Evolutionary conservation across 495 filamentous ascomycete genomes (phyloP).

Genomic region (Annulohypoxylon nitens): DNA sequence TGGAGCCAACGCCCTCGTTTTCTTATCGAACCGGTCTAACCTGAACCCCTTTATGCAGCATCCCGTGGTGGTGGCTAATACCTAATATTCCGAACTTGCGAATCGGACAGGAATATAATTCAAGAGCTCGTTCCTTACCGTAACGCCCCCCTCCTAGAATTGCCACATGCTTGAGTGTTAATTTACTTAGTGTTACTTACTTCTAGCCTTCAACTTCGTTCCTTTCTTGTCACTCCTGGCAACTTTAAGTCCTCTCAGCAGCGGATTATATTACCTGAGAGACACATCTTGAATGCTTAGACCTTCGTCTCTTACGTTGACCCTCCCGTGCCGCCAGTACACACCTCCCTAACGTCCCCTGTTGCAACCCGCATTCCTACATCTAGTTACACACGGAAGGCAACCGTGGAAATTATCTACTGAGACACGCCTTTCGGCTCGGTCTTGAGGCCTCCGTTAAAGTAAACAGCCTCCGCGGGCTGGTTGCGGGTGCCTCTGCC

Average conservation of each 20-base stretch:
- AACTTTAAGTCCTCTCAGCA: slow-evolving; percentile 18
- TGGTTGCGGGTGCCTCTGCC: slow-evolving; percentile 44
- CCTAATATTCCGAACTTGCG: slow-evolving; percentile 25
- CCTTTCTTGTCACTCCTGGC: slow-evolving; percentile 18
- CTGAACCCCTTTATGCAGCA: slow-evolving; percentile 30
- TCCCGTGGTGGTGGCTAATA: slow-evolving; percentile 29
- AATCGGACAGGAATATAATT: slow-evolving; percentile 34
- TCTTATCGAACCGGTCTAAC: slow-evolving; percentile 25
- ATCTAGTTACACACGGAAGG: slow-evolving; percentile 42
- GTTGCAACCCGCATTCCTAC: slow-evolving; percentile 41
- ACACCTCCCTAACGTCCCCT: slow-evolving; percentile 12
- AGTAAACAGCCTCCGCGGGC: slow-evolving; percentile 44
- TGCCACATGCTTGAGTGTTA: slow-evolving; percentile 34
- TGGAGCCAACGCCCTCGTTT: slow-evolving; percentile 16
- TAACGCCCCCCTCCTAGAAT: slow-evolving; percentile 34
- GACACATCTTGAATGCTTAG: slow-evolving; percentile 29
- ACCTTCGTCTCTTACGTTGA: slow-evolving; percentile 29
- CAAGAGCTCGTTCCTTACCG: slow-evolving; percentile 31
- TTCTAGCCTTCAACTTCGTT: slow-evolving; percentile 29
- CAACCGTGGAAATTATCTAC: slow-evolving; percentile 25
- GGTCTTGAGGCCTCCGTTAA: slow-evolving; percentile 29
- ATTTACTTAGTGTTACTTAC: slow-evolving; percentile 28
- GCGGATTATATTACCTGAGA: slow-evolving; percentile 35
- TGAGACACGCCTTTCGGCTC: slow-evolving; percentile 27
- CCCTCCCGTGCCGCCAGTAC: slow-evolving; percentile 39